A percentile compares a stretch with the other conserved stretches of the same genome.
Evolutionary conservation across 768 basidiomycete species (phyloP).

Genomic region (Panellus pusillus): DNA sequence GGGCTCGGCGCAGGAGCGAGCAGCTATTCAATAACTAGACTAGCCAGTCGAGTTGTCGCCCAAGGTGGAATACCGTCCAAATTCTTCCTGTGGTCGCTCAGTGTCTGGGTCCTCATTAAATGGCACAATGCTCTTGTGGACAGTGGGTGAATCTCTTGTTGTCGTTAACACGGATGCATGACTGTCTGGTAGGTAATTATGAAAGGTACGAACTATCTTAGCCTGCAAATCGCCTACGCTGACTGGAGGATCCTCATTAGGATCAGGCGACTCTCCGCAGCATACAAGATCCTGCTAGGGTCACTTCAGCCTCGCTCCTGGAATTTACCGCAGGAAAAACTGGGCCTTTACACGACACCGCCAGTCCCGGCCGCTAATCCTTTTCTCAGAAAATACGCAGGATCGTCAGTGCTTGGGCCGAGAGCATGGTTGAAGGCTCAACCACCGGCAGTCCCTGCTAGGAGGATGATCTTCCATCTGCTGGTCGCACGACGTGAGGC

Average conservation of each 20-base stretch:
- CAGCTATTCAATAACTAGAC: slow-evolving; percentile 20
- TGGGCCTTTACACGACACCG: slow-evolving; percentile 37
- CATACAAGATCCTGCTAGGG: slow-evolving; percentile 39
- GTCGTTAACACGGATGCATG: neutral
- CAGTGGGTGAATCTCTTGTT: slow-evolving; percentile 25
- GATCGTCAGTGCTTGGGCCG: slow-evolving; percentile 15
- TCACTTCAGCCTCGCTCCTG: slow-evolving; percentile 29
- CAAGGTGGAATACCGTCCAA: slow-evolving; percentile 7
- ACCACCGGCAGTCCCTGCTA: slow-evolving; percentile 23
- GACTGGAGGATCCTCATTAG: slow-evolving; percentile 20
- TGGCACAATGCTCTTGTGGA: slow-evolving; percentile 48
- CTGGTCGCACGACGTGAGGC: slow-evolving; percentile 31
- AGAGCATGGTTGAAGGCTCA: slow-evolving; percentile 15
- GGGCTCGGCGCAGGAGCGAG: slow-evolving; percentile 27
- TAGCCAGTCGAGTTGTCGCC: slow-evolving; percentile 6
- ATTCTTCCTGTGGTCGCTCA: slow-evolving; percentile 15
- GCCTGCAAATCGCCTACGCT: neutral
- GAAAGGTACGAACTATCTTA: slow-evolving; percentile 26
- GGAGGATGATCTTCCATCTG: slow-evolving; percentile 31
- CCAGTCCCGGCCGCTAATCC: slow-evolving; percentile 43
- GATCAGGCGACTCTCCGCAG: slow-evolving; percentile 36
- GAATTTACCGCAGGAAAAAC: slow-evolving; percentile 19
- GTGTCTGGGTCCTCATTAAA: slow-evolving; percentile 36
- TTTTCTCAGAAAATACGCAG: slow-evolving; percentile 36
- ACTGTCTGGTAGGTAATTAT: slow-evolving; percentile 32